phyloP scores from a whole-genome alignment of 768 basidiomycete species.

The Paxillus involutus region DNA sequence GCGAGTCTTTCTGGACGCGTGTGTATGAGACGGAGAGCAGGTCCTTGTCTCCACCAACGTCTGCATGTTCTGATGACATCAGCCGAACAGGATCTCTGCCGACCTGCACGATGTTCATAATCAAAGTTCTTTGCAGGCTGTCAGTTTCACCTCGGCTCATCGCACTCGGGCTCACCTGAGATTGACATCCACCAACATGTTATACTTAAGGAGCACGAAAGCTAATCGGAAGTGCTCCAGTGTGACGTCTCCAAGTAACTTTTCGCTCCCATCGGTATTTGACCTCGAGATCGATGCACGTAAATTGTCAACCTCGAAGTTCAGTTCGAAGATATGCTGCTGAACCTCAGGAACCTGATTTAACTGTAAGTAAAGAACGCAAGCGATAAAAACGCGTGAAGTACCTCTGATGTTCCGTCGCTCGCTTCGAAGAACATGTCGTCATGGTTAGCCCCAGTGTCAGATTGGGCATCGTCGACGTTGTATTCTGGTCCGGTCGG shows the following conservation, averaged over 20 bases:
- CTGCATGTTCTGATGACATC: constrained; percentile 56
- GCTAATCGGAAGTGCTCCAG: constrained; percentile 76
- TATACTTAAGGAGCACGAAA: constrained; percentile 76
- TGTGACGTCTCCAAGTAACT: constrained; percentile 71
- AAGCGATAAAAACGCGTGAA: constrained; percentile 1
- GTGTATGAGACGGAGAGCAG: constrained; percentile 78
- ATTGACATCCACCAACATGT: constrained; percentile 83
- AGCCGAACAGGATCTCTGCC: constrained; percentile 55
- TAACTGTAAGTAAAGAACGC: constrained; percentile 1
- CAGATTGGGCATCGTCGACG: constrained; percentile 57
- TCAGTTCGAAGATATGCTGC: constrained; percentile 75
- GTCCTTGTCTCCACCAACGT: constrained; percentile 49
- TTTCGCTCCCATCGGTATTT: constrained; percentile 59
- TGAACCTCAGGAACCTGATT: constrained; percentile 36
- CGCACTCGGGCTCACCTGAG: constrained; percentile 53
- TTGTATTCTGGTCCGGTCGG: constrained; percentile 63
- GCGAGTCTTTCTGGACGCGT: constrained; percentile 80
- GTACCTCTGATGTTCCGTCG: constrained; percentile 58
- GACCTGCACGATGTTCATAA: constrained; percentile 70
- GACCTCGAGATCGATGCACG: constrained; percentile 79
- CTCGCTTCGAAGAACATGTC: constrained; percentile 75
- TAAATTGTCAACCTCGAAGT: constrained; percentile 84
- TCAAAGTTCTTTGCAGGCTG: constrained; percentile 54
- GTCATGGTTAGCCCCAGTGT: constrained; percentile 42
- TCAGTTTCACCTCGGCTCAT: constrained; percentile 7